Evolutionary conservation across 169 alveolate species (phyloP), one percentile per base, ranked within the genome.

Genomic region (Perkinsus olseni): DNA sequence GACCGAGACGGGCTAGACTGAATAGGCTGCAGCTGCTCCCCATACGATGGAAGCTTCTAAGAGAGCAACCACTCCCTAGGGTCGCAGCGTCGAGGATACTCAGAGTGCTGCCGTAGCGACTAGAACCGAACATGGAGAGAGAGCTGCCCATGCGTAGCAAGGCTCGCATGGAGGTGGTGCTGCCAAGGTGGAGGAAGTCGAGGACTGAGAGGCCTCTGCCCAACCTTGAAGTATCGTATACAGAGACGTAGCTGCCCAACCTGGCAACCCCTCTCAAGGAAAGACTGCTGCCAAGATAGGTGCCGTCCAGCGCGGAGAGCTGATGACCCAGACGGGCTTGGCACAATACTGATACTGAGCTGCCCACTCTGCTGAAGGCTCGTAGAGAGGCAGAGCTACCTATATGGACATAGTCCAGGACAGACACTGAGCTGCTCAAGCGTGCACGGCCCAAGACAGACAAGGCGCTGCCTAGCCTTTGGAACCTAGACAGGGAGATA

Each of bases 221-320:
- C 13, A 90, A 91, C 62, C 92, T 93, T 91, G 92, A 93, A 38
- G 74, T 91, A 39, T 93, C 93, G 45, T 51, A 91, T 36, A 82
- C 95, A 36, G 94, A 37, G 38, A 50, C 24, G 13, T 91, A 38
- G n/a, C 92, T 51, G 36, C 91, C 95, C 39, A 93, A 74, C 50
- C 93, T 48, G 92, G 93, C 95, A 20, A 93, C 92, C 38, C 95
- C 95, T 17, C 74, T 74, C 38, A 74, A 38, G 38, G 92, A 92
- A 38, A 82, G 62, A 21, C 40, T 36, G 31, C 74, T 74, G 45
- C 50, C 95, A 4, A 82, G 36, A 62, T 74, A 4, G 0, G 94
- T 93, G 39, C 51, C 17, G 50, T 91, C 74, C 17, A 31, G 93
- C 93, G 45, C 21, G 36, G 40, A 31, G 38, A 38, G 37, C 28